phyloP scores from a whole-genome alignment of 495 filamentous ascomycete genomes.

The Annulohypoxylon maeteangense region DNA sequence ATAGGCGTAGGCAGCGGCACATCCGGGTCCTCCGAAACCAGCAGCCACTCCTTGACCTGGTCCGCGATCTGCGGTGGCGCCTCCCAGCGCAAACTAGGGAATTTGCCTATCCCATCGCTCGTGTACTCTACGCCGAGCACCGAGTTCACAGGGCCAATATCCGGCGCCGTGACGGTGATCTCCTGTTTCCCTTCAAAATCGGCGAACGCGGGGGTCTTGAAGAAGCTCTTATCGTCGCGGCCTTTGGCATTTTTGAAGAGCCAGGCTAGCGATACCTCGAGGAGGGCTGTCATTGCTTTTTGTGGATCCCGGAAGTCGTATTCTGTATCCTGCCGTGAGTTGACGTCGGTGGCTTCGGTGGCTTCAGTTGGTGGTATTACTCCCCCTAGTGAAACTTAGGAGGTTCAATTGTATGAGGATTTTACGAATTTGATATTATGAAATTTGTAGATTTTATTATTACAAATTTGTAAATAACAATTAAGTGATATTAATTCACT shows the following conservation, averaged over 20 bases:
- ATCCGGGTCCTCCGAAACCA: conserved; percentile 64
- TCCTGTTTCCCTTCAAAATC: conserved; percentile 51
- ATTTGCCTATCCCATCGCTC: conserved; percentile 53
- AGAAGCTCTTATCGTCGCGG: conserved; percentile 61
- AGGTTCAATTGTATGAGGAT: too few species aligned
- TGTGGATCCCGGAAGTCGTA: neutral
- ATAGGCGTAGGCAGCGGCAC: conserved; percentile 58
- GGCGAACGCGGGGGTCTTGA: conserved; percentile 56
- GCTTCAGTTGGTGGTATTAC: neutral
- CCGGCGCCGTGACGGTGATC: conserved; percentile 57
- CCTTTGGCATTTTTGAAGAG: conserved; percentile 52
- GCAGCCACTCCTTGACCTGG: conserved; percentile 58
- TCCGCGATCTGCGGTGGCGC: conserved; percentile 42
- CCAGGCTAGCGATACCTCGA: conserved; percentile 55
- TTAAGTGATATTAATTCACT: neutral
- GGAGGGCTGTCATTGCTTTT: conserved; percentile 30
- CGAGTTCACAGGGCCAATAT: conserved; percentile 57
- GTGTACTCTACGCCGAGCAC: conserved; percentile 55
- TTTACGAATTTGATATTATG: too few species aligned
- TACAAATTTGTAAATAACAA: neutral
- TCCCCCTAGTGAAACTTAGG: neutral
- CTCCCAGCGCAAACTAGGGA: conserved; percentile 58
- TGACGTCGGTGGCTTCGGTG: neutral
- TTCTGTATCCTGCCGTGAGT: neutral
- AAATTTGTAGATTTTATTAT: too few species aligned